phyloP scores from a whole-genome alignment of 768 basidiomycete species.

The Sarcomyxa edulis region DNA sequence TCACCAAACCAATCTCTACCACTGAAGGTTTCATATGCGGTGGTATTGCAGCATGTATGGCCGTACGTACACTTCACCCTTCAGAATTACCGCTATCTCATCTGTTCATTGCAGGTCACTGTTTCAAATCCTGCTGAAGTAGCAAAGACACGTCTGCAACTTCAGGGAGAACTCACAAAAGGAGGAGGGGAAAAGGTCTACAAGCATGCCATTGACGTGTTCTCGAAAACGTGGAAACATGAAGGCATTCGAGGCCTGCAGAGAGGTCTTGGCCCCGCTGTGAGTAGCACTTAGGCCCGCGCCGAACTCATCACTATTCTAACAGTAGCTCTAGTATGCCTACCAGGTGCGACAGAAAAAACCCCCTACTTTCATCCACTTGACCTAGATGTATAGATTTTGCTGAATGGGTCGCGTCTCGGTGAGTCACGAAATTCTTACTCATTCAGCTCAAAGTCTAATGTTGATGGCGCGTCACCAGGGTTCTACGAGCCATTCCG shows the following conservation, averaged over 20 bases:
- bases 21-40: conserved; percentile 85
- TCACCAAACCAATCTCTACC: conserved; percentile 55
- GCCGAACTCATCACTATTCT: conserved; percentile 1
- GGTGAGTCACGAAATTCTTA: conserved; percentile 34
- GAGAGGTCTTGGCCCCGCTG: conserved; percentile 86
- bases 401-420: conserved; percentile 87
- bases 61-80: conserved; percentile 69
- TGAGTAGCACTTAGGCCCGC: conserved; percentile 30
- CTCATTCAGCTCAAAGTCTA: neutral
- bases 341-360: conserved; percentile 70
- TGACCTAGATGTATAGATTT: conserved; percentile 46
- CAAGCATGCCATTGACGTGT: conserved; percentile 80
- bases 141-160: conserved; percentile 91
- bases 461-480: conserved; percentile 18
- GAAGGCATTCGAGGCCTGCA: conserved; percentile 92
- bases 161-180: conserved; percentile 92
- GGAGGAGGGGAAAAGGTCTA: conserved; percentile 73
- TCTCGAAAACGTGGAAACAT: conserved; percentile 82
- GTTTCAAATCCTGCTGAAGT: conserved; percentile 80
- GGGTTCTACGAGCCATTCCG: conserved; percentile 97
- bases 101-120: conserved; percentile 50
- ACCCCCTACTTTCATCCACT: conserved; percentile 5
- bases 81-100: neutral
- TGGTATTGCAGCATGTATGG: conserved; percentile 86
- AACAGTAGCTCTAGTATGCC: conserved; percentile 58